These are phyloP conservation scores for Geosmithia putterillii DNA, from an alignment of 2,329 filamentous ascomycete genomes.

Conservation along the genomic window DNA sequence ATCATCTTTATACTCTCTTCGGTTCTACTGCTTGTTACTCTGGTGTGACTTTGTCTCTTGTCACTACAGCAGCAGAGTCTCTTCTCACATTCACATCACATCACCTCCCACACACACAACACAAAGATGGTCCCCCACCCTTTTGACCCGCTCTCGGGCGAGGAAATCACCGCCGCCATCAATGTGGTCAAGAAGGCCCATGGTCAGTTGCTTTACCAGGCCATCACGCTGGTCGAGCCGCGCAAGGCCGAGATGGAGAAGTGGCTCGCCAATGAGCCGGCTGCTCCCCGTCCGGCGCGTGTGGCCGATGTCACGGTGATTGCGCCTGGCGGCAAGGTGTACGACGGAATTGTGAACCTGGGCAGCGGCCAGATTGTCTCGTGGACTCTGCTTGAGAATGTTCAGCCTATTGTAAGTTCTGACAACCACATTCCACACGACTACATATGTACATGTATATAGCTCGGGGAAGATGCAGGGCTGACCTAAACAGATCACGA, in stretches of 20 bases:
- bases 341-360: slow-evolving; percentile 71
- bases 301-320: slow-evolving; percentile 78
- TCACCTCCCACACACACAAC: background rate
- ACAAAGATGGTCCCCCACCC: slow-evolving; percentile 36
- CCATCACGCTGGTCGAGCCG: slow-evolving; percentile 73
- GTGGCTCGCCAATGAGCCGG: slow-evolving; percentile 59
- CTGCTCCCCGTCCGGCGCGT: slow-evolving; percentile 50
- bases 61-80: too few species aligned
- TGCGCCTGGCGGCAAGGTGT: slow-evolving; percentile 65
- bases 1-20: background rate
- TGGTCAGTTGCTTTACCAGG: slow-evolving; percentile 69
- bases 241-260: slow-evolving; percentile 72
- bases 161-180: slow-evolving; percentile 64
- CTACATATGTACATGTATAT: background rate
- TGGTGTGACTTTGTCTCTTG: too few species aligned
- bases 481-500: slow-evolving; percentile 52
- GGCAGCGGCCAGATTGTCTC: slow-evolving; percentile 50
- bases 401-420: slow-evolving; percentile 61
- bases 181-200: slow-evolving; percentile 57
- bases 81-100: background rate
- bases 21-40: too few species aligned
- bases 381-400: slow-evolving; percentile 65
- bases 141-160: slow-evolving; percentile 60
- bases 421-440: background rate
- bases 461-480: background rate